Base-by-base conservation (phyloP, 176 grass and related monocot genomes). In the Chloris gayana region DNA sequence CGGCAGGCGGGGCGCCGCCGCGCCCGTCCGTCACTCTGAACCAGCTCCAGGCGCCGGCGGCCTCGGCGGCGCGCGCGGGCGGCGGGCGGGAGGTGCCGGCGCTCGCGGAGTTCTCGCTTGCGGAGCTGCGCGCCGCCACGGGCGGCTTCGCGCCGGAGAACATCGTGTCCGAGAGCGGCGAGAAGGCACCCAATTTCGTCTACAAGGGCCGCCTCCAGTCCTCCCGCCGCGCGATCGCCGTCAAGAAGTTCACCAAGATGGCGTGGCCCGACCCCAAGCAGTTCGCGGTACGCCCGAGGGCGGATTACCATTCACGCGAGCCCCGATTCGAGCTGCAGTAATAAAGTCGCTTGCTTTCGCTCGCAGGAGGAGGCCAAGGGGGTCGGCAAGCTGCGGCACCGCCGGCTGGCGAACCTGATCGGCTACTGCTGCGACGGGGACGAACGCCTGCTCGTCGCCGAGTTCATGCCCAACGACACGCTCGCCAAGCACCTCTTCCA, bases 401-500 rank as follows among this genome's bases (percentile, higher is more conserved):
- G 69, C 31, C 82, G 88, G 1, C 80, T 99, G 7, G 97, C 97
- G 10, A 99, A 99, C 84, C 85, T 99, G 70, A 99, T 99, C 87
- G 97, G 97, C 11, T 99, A 96, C 87, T 99, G 97, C 82, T 96
- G 97, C 79, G 91, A 96, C 58, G 97, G 97, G 19, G 97, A 99
- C 35, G 97, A 99, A 85, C 90, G 97, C 68, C 93, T 99, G 27
- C 93, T 99, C 69, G 93, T 99, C 18, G 88, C 97, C 50, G 93
- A 99, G 82, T 99, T 88, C 75, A 99, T 96, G 97, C 97, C 92
- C 47, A 99, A 99, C 91, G 97, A 99, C 87, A 93, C 93, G 31
- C 90, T 99, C 61, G 90, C 97, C 50, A 99, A 96, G 80, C 97
- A 99, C 71, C 85, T 99, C 50, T 99, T 99, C 91, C 97, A 99